Evolutionary conservation across 352 stramenopile species (phyloP).

Genomic region (Phytophthora podocarpi): DNA sequence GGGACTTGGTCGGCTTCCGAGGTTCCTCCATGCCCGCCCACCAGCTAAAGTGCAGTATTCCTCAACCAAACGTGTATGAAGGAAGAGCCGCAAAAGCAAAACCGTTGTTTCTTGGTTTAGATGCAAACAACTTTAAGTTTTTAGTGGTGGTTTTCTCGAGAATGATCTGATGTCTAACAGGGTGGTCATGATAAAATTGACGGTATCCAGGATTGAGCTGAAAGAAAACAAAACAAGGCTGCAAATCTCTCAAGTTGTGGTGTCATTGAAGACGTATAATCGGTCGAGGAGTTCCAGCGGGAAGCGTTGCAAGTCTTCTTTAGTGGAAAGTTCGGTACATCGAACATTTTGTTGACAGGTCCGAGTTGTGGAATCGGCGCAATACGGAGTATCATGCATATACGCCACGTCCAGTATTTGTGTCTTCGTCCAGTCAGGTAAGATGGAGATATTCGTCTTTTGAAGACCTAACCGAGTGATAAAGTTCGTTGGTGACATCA

Average conservation of each 20-base stretch:
- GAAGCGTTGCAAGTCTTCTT: not conserved
- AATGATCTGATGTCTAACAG: no score
- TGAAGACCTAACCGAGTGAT: conserved; percentile 13
- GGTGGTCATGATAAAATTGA: no score
- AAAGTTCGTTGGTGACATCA: not conserved
- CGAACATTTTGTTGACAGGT: not conserved
- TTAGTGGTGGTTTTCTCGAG: no score
- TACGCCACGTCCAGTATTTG: conserved; percentile 5
- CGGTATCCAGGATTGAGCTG: no score
- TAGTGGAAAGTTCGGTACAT: no score
- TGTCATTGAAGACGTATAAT: not conserved
- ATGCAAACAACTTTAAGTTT: no score
- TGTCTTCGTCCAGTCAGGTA: conserved; percentile 10
- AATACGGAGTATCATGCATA: conserved; percentile 18
- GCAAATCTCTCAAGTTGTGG: not conserved
- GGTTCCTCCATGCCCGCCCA: conserved; percentile 24
- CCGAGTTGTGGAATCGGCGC: not conserved
- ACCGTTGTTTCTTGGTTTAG: no score
- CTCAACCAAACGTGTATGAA: no score
- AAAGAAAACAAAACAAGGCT: no score
- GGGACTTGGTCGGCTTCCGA: conserved; percentile 1
- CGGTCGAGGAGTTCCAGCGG: not conserved
- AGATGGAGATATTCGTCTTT: not conserved
- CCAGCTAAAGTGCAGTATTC: no score
- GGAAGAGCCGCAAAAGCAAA: not conserved